Base-by-base conservation (phyloP, 768 basidiomycete genomes). In the Thelephora ganbajun region DNA sequence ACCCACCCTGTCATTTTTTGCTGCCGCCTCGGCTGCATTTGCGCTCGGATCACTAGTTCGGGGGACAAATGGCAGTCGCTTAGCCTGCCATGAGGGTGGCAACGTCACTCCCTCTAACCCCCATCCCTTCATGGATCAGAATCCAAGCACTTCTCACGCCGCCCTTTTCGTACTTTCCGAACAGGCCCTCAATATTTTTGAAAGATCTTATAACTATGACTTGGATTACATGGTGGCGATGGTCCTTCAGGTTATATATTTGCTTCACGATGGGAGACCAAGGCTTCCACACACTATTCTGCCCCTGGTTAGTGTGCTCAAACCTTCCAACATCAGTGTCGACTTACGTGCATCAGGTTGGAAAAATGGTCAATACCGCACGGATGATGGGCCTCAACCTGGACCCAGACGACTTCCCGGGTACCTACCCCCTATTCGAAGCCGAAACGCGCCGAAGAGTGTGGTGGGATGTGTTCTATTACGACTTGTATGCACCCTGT, bases 391-490 rank as follows among this genome's bases (percentile, higher is more conserved):
- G 80, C 1, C 68, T 87, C 6, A 70, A 68, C 12, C 61, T 64
- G 23, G 83, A 85, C 53, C 76, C 78, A 0, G 75, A 74, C 51
- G 73, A 73, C 50, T 67, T 67, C 49, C 62, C 68, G 0, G 66
- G 68, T 23, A 70, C 59, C 55, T 74, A 71, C 53, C 66, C 54
- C 39, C 60, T 74, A 2, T 76, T 72, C 42, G 70, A 77, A 43
- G 71, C 70, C 11, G 73, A 76, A 60, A 62, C 69, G 44, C 63
- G 77, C 47, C 61, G 75, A 49, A 62, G 78, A 52, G 60, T 84
- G 5, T 86, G 86, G 83, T 89, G 86, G 86, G 80, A 84, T 46
- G 69, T 86, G 11, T 72, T 77, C 57, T 84, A 74, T 61, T 86
- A 79, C 59, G 87, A 89, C 60, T 57, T 80, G 86, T 87, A 59